These are phyloP conservation scores for Podila epicladia DNA, from an alignment of 192 early-diverging fungal genomes.

Conservation along the genomic window DNA sequence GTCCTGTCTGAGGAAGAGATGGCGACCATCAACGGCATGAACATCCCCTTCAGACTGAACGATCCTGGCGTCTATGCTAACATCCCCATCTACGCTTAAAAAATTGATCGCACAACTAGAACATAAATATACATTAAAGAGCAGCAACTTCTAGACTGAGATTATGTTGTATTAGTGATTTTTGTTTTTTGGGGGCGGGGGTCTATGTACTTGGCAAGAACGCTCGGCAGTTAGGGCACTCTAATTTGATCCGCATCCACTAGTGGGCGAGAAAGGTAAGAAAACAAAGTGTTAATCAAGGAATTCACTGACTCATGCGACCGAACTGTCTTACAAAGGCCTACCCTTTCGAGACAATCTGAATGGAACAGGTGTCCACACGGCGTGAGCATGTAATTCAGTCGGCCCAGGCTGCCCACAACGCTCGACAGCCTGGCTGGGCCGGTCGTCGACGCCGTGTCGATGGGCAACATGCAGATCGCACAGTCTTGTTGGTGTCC, in stretches of 20 bases:
- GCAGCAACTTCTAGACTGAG: not conserved
- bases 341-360: constrained; percentile 73
- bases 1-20: constrained; percentile 59
- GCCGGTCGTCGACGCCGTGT: constrained; percentile 38
- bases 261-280: not conserved
- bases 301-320: not conserved
- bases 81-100: constrained; percentile 59
- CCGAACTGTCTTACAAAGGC: not conserved
- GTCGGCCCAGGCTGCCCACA: constrained; percentile 54
- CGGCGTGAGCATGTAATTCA: constrained; percentile 80
- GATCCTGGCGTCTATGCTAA: constrained; percentile 56
- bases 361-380: constrained; percentile 84
- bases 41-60: constrained; percentile 57
- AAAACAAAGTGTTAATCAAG: not conserved
- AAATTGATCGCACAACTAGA: not conserved
- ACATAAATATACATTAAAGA: not conserved
- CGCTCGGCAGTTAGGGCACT: constrained; percentile 74
- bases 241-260: constrained; percentile 87
- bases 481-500: constrained; percentile 63
- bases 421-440: constrained; percentile 48
- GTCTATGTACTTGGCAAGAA: constrained; percentile 65
- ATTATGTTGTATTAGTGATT: not conserved
- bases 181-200: too few relatives aligned
- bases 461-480: constrained; percentile 71
- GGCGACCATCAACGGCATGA: constrained; percentile 54